phyloP scores from a whole-genome alignment of 2,329 filamentous ascomycete species.

The Furcasterigmium furcatum region DNA sequence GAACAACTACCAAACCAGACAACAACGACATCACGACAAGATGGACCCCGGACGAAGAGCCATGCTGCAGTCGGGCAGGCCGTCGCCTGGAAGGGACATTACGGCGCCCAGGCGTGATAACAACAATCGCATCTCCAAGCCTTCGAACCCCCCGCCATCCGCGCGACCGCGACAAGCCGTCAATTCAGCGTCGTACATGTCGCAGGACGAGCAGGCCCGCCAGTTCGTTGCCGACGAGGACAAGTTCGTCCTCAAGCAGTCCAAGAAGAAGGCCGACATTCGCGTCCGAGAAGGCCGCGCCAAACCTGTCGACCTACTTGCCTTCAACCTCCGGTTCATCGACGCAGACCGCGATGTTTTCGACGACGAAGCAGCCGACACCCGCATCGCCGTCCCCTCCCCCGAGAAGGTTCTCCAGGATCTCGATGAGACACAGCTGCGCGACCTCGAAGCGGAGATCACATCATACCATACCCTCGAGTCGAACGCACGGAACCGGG shows the following conservation, averaged over 20 bases:
- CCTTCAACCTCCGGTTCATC: slow-evolving; percentile 84
- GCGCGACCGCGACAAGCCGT: slow-evolving; percentile 20
- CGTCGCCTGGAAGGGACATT: slow-evolving; percentile 36
- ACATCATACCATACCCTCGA: slow-evolving; percentile 77
- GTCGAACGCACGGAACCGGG: slow-evolving; percentile 69
- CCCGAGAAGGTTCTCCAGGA: slow-evolving; percentile 79
- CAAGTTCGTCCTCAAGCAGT: slow-evolving; percentile 91
- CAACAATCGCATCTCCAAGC: slow-evolving; percentile 55
- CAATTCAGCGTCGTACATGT: slow-evolving; percentile 53
- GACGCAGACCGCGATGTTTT: slow-evolving; percentile 82
- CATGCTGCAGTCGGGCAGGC: slow-evolving; percentile 1
- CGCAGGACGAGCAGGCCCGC: slow-evolving; percentile 73
- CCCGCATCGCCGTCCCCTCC: slow-evolving; percentile 71
- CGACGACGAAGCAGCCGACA: slow-evolving; percentile 77
- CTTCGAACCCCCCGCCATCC: slow-evolving; percentile 44
- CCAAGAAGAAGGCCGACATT: slow-evolving; percentile 97
- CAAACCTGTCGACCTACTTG: slow-evolving; percentile 89
- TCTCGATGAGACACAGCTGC: slow-evolving; percentile 63
- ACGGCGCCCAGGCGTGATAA: slow-evolving; percentile 54
- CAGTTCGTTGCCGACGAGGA: slow-evolving; percentile 94
- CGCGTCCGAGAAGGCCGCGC: slow-evolving; percentile 88
- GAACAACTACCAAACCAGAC: neutral
- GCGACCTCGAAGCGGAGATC: slow-evolving; percentile 80
- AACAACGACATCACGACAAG: slow-evolving; percentile 11
- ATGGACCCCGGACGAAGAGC: slow-evolving; percentile 21